Percentiles rank a stretch among this genome's conserved stretches.
phyloP scores from a whole-genome alignment of 257 asterid genomes.

The Osmanthus fragrans region DNA sequence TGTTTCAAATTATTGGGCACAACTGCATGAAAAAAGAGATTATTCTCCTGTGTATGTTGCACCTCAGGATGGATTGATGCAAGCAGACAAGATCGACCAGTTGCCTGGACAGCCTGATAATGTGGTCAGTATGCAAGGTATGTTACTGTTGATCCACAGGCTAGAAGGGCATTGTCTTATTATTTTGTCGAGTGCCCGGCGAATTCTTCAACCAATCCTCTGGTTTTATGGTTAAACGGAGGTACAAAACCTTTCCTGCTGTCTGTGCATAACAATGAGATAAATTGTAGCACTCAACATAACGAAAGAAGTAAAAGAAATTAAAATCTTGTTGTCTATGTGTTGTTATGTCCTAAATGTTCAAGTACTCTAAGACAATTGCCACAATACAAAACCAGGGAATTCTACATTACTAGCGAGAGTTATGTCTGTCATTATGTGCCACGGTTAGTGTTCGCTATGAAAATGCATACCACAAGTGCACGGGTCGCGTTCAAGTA shows the following conservation, averaged over 20 bases:
- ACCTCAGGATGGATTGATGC: conserved; percentile 23
- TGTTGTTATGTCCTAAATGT: no score
- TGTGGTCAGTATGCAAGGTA: conserved; percentile 51
- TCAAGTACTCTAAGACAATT: no score
- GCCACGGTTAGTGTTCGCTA: conserved; percentile 25
- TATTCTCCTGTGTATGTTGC: conserved; percentile 21
- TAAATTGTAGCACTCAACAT: no score
- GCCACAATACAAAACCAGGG: conserved; percentile 32
- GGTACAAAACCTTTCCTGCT: conserved; percentile 32
- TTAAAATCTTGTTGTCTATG: no score
- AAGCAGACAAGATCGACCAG: conserved; percentile 23
- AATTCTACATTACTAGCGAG: conserved; percentile 27
- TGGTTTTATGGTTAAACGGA: conserved; percentile 57
- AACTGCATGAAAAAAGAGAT: conserved; percentile 7
- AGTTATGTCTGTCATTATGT: conserved; percentile 29
- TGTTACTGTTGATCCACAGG: conserved; percentile 40
- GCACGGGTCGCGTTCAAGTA: no score
- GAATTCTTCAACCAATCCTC: conserved; percentile 37
- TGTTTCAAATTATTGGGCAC: neutral
- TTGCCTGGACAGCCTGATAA: conserved; percentile 36
- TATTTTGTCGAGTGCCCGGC: conserved; percentile 48
- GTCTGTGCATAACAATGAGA: no score
- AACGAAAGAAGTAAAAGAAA: no score
- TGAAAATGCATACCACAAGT: no score
- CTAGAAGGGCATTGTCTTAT: conserved; percentile 51